Evolutionary conservation across 163 green algal genomes (phyloP).

Genomic region (Scenedesmus sp.): DNA sequence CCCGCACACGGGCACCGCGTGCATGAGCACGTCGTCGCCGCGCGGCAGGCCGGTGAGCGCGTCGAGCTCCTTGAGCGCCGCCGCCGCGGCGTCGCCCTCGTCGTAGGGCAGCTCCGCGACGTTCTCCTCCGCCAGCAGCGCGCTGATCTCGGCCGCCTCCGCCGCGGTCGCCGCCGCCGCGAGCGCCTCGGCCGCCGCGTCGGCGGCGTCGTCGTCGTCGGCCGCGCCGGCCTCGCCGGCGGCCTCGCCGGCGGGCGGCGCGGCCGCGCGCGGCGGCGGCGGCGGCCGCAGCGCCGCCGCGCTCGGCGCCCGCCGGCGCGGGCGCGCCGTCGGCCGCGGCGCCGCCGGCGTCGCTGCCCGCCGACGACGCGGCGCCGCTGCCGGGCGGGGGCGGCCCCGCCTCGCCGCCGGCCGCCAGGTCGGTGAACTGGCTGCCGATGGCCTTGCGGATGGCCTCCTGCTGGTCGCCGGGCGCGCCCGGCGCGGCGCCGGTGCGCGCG

Average conservation of each 20-base stretch:
- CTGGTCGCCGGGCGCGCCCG: not conserved
- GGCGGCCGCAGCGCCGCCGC: not conserved
- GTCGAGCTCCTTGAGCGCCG: conserved; percentile 67
- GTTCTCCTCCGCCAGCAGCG: conserved; percentile 70
- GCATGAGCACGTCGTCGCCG: conserved; percentile 85
- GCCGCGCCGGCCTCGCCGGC: no score
- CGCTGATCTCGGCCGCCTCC: conserved; percentile 65
- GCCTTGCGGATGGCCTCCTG: conserved; percentile 55
- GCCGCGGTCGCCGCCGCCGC: conserved; percentile 46
- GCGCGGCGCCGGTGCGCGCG: not conserved
- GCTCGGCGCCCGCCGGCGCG: no score
- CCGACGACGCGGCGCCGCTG: not conserved
- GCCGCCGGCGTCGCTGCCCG: no score
- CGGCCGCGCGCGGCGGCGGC: not conserved
- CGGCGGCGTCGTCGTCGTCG: not conserved
- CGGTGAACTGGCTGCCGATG: conserved; percentile 56
- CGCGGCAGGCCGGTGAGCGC: conserved; percentile 79
- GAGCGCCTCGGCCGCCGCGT: conserved; percentile 22
- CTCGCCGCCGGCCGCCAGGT: conserved; percentile 3
- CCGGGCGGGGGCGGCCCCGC: conserved; percentile 11
- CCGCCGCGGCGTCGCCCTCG: conserved; percentile 24
- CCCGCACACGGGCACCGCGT: conserved; percentile 89
- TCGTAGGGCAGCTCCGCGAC: conserved; percentile 52
- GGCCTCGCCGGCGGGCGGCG: not conserved
- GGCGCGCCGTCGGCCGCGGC: no score